phyloP scores from a whole-genome alignment of 805 yeast species.

The Peterozyma xylosa region DNA sequence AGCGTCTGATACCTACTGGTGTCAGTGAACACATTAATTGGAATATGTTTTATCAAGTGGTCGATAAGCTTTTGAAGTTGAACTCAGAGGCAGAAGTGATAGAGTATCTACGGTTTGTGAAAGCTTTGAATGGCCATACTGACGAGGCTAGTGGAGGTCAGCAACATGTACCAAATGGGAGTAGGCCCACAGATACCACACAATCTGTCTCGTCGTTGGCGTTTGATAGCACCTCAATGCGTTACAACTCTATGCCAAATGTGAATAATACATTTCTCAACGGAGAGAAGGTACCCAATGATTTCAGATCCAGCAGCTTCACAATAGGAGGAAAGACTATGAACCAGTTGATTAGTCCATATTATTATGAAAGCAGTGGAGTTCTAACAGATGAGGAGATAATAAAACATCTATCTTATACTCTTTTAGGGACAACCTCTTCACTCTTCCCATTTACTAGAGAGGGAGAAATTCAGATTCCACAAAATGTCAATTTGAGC shows the following conservation, averaged over 20 bases:
- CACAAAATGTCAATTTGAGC: slow-evolving; percentile 46
- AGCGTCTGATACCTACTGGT: no score
- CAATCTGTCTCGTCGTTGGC: no score
- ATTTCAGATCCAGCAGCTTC: slow-evolving; percentile 6
- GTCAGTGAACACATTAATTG: slow-evolving; percentile 9
- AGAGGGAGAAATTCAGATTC: slow-evolving; percentile 31
- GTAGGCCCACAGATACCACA: no score
- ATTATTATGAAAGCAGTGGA: slow-evolving; percentile 23
- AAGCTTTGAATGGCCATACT: slow-evolving; percentile 9
- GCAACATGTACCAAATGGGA: no score
- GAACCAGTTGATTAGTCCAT: slow-evolving; percentile 20
- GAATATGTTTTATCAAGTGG: slow-evolving; percentile 23
- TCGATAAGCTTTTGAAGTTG: slow-evolving; percentile 22
- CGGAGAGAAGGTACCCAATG: not conserved
- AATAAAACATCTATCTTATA: slow-evolving; percentile 39
- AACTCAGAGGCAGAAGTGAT: slow-evolving; percentile 25
- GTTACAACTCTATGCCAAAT: not conserved
- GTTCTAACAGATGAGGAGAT: slow-evolving; percentile 33
- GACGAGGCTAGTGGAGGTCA: no score
- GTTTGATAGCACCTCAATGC: no score
- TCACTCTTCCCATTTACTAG: slow-evolving; percentile 39
- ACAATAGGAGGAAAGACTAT: slow-evolving; percentile 16
- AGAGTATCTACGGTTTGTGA: slow-evolving; percentile 27
- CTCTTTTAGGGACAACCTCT: slow-evolving; percentile 58
- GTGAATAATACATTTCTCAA: not conserved